These are phyloP conservation scores for Toxoplasma gondii DNA, from an alignment of 169 alveolate species.

Conservation along the genomic window DNA sequence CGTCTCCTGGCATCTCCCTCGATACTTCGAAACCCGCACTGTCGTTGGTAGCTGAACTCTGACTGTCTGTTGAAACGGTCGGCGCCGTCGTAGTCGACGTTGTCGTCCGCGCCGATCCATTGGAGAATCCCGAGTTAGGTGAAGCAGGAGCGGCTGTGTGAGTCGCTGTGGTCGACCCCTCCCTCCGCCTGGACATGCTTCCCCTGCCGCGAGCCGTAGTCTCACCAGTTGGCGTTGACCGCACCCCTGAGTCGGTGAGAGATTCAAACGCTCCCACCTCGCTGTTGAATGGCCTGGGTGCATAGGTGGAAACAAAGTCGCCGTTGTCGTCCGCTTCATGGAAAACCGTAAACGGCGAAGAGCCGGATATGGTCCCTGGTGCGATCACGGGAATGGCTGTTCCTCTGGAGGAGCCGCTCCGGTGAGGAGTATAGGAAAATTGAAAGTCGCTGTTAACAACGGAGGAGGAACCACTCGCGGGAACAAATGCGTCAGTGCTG, in stretches of 20 bases:
- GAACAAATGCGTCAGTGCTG: not conserved
- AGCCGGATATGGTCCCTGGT: not conserved
- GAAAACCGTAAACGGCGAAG: not conserved
- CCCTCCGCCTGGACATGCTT: not conserved
- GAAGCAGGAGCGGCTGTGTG: not conserved
- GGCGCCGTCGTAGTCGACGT: not conserved
- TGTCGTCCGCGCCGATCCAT: not conserved
- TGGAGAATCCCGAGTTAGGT: not conserved
- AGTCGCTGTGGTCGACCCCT: not conserved
- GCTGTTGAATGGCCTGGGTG: not conserved
- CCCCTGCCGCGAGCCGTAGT: not conserved
- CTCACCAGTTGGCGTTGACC: not conserved
- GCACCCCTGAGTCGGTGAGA: not conserved
- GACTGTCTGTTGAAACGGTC: not conserved
- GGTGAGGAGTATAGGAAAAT: not conserved
- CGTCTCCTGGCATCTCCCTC: slow-evolving; percentile 22
- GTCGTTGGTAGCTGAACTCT: not conserved
- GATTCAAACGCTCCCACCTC: not conserved
- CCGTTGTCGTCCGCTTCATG: not conserved
- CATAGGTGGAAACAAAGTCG: not conserved
- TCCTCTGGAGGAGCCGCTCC: not conserved
- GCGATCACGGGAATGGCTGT: not conserved
- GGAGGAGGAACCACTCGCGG: not conserved
- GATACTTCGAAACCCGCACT: not conserved
- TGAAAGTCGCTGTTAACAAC: not conserved